These are phyloP conservation scores for Aspergillus ustus DNA, from an alignment of 2,329 filamentous ascomycete genomes.

Conservation along the genomic window DNA sequence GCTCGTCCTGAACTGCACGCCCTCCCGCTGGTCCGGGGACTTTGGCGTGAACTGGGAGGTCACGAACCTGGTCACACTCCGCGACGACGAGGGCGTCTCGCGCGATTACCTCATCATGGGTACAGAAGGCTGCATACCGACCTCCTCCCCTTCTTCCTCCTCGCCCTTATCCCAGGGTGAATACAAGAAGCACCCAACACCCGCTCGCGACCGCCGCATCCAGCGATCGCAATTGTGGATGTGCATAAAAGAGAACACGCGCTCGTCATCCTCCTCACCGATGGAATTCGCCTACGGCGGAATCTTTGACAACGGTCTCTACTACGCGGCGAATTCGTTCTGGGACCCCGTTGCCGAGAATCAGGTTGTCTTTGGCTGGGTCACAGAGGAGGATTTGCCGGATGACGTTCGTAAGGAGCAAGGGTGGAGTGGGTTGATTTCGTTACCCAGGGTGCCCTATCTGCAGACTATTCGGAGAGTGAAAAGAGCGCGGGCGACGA, in stretches of 20 bases:
- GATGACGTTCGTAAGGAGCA: conserved; percentile 49
- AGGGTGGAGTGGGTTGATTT: conserved; percentile 56
- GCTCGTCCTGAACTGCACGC: conserved; percentile 43
- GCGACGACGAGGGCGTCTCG: conserved; percentile 34
- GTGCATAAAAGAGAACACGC: conserved; percentile 37
- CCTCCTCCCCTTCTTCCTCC: not conserved
- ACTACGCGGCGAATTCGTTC: conserved; percentile 57
- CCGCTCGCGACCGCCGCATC: conserved; percentile 27
- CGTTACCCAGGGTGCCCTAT: conserved; percentile 51
- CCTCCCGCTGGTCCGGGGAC: conserved; percentile 55
- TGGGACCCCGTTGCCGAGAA: conserved; percentile 48
- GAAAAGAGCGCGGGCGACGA: conserved; percentile 40
- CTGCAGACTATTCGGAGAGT: conserved; percentile 47
- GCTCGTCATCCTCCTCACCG: not conserved
- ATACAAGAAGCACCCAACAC: not conserved
- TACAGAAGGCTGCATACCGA: conserved; percentile 47
- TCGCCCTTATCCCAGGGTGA: not conserved
- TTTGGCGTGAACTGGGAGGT: conserved; percentile 59
- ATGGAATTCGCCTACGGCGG: conserved; percentile 47
- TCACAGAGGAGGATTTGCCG: conserved; percentile 56
- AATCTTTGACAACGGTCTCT: conserved; percentile 53
- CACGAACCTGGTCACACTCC: conserved; percentile 52
- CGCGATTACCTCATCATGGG: conserved; percentile 53
- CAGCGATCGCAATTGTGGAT: conserved; percentile 52
- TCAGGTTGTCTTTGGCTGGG: conserved; percentile 55